Evolutionary conservation across 352 stramenopile genomes (phyloP).

Genomic region (Pythium volutum): DNA sequence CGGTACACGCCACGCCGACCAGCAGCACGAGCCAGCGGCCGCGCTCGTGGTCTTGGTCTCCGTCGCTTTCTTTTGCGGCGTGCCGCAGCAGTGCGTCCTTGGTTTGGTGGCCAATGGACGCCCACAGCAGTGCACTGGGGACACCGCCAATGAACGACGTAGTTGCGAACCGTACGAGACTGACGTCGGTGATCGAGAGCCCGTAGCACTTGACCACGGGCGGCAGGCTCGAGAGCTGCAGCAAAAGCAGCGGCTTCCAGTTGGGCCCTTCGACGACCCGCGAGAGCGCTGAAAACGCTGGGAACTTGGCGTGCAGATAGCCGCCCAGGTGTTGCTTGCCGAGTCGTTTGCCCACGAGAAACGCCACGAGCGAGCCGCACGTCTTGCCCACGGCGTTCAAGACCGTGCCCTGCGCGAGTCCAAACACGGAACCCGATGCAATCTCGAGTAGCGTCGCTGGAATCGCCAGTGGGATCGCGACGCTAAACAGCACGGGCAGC

Average conservation of each 20-base stretch:
- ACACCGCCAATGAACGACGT: conserved; percentile 54
- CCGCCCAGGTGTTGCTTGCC: conserved; percentile 42
- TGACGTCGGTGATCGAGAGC: conserved; percentile 63
- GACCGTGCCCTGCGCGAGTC: conserved; percentile 39
- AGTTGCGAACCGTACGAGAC: conserved; percentile 45
- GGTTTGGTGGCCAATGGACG: conserved; percentile 60
- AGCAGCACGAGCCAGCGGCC: conserved; percentile 24
- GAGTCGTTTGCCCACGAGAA: conserved; percentile 52
- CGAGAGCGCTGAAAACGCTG: conserved; percentile 43
- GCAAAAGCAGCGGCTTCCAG: conserved; percentile 68
- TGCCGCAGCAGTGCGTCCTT: conserved; percentile 35
- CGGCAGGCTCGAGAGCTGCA: conserved; percentile 73
- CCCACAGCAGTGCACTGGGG: conserved; percentile 57
- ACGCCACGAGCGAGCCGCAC: conserved; percentile 56
- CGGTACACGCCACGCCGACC: conserved; percentile 20
- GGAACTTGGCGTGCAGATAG: conserved; percentile 63
- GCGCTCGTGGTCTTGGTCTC: not conserved
- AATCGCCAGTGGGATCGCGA: conserved; percentile 63
- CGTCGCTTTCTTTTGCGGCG: not conserved
- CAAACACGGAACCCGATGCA: conserved; percentile 61
- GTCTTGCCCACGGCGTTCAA: conserved; percentile 65
- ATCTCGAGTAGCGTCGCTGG: conserved; percentile 67
- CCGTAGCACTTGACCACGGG: conserved; percentile 74
- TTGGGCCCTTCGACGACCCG: conserved; percentile 54
- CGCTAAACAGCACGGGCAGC: conserved; percentile 49